Conservation (phyloP, 2,329 filamentous ascomycete genomes). For the Fusarium goolgardi region DNA sequence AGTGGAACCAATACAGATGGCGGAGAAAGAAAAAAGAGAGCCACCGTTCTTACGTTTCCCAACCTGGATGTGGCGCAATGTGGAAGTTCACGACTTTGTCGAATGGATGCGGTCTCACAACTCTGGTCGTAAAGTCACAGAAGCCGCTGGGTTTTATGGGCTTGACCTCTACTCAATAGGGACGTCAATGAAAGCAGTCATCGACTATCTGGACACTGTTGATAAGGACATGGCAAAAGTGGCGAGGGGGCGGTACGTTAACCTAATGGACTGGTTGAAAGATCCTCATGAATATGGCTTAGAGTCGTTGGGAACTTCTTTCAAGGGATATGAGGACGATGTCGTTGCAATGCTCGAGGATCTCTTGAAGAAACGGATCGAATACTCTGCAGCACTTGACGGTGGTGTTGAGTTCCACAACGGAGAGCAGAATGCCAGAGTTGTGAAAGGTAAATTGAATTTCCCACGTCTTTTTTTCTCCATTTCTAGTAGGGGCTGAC, state of each 20-base stretch:
- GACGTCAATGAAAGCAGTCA: conserved; percentile 27
- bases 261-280: conserved; percentile 27
- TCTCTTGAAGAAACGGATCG: conserved; percentile 16
- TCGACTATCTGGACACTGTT: conserved; percentile 29
- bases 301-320: conserved; percentile 25
- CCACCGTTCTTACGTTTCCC: conserved; percentile 25
- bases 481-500: not conserved
- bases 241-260: conserved; percentile 19
- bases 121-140: conserved; percentile 1
- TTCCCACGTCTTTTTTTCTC: too few species aligned
- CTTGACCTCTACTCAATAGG: conserved; percentile 33
- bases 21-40: conserved; percentile 19
- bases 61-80: conserved; percentile 37
- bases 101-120: conserved; percentile 33
- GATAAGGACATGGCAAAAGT: conserved; percentile 34
- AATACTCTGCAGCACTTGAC: conserved; percentile 18
- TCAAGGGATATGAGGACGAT: conserved; percentile 26
- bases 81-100: conserved; percentile 30
- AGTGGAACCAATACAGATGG: conserved; percentile 21
- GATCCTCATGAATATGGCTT: conserved; percentile 33
- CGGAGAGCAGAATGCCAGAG: conserved; percentile 30
- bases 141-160: conserved; percentile 25
- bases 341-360: conserved; percentile 23
- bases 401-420: conserved; percentile 28
- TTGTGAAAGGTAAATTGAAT: conserved; percentile 14